phyloP scores from a whole-genome alignment of 176 grass and related monocot species.

The Oryza longistaminata region DNA sequence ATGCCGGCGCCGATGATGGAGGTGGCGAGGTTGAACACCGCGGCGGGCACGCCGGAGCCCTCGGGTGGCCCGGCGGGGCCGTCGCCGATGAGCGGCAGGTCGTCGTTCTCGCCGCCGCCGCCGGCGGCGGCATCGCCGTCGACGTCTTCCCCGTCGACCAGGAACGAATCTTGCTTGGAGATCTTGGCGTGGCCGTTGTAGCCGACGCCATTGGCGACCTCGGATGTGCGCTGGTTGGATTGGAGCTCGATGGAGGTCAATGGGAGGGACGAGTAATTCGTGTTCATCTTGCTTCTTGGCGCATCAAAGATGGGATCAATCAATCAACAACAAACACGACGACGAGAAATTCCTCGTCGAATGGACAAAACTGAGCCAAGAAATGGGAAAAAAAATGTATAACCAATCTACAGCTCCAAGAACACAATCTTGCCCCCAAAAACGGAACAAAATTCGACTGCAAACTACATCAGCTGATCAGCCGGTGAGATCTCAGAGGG shows the following conservation, averaged over 20 bases:
- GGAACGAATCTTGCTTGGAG: slow-evolving; percentile 53
- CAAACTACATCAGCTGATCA: too few relatives aligned
- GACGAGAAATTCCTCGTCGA: neutral
- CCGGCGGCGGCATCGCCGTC: neutral
- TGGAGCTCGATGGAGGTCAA: slow-evolving; percentile 77
- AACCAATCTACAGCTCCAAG: neutral
- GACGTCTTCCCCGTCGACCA: slow-evolving; percentile 42
- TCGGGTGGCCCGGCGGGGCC: slow-evolving; percentile 28
- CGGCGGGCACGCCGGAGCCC: slow-evolving; percentile 59
- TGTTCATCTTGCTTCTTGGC: slow-evolving; percentile 44
- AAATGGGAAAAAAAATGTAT: neutral
- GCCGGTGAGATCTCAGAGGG: neutral
- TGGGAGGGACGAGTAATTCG: slow-evolving; percentile 70
- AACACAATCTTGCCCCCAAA: neutral
- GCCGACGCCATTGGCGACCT: slow-evolving; percentile 14
- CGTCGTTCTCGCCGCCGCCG: slow-evolving; percentile 48
- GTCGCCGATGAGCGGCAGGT: slow-evolving; percentile 73
- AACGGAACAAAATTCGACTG: neutral
- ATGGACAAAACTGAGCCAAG: neutral
- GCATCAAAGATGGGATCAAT: slow-evolving; percentile 29
- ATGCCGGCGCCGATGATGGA: slow-evolving; percentile 98
- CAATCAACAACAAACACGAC: neutral
- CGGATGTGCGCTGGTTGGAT: slow-evolving; percentile 37
- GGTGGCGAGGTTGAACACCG: slow-evolving; percentile 94
- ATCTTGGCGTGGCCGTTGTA: slow-evolving; percentile 49